Percentiles rank a stretch among this genome's conserved stretches.
phyloP scores from a whole-genome alignment of 176 grass and related monocot species.

The Cenchrus purpureus region DNA sequence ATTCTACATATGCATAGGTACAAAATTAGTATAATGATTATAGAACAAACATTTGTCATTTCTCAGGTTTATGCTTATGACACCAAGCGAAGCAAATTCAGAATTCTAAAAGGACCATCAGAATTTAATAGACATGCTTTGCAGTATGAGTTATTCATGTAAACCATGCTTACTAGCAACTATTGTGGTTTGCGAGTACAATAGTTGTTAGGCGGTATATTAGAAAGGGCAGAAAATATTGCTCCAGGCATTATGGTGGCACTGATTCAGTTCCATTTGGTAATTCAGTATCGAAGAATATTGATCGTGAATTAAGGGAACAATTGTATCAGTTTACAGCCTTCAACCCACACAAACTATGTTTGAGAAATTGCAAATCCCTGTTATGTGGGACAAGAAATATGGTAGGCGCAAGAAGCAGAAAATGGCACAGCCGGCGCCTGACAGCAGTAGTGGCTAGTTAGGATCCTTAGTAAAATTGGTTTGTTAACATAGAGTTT shows the following conservation, averaged over 20 bases:
- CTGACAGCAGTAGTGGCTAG: no score
- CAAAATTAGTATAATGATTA: constrained; percentile 15
- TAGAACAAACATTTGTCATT: neutral
- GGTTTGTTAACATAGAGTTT: no score
- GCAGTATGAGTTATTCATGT: neutral
- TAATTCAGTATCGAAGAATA: neutral
- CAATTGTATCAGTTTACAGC: neutral
- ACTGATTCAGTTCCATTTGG: neutral
- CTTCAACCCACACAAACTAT: neutral
- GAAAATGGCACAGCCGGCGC: no score
- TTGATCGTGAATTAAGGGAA: neutral
- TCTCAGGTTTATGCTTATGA: neutral
- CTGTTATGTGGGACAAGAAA: no score
- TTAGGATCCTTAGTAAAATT: no score
- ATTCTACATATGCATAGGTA: constrained; percentile 57
- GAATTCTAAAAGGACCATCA: neutral
- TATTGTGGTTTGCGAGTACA: neutral
- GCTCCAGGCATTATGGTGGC: neutral
- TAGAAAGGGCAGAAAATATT: neutral
- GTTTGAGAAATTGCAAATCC: neutral
- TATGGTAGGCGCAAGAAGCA: no score
- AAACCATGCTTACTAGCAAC: constrained; percentile 1
- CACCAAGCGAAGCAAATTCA: neutral
- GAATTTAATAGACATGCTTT: neutral
- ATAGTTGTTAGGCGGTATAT: neutral